phyloP scores from a whole-genome alignment of 192 early-diverging fungal species.

The Bifiguratus adelaidae region DNA sequence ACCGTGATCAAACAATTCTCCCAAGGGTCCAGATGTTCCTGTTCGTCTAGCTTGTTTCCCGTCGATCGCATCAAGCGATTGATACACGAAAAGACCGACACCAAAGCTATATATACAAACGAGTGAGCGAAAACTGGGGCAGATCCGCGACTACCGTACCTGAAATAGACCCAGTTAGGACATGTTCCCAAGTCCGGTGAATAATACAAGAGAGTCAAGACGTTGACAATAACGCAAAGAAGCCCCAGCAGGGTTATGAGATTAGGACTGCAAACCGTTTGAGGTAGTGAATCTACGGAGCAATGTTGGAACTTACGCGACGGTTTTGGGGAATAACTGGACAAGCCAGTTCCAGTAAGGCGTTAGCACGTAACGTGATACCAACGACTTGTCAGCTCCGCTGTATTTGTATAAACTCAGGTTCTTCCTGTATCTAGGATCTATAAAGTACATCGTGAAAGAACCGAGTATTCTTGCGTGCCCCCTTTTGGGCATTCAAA shows the following conservation, averaged over 20 bases:
- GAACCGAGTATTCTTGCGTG: no score
- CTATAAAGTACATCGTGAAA: slow-evolving; percentile 40
- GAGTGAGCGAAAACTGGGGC: no score
- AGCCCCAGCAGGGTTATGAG: slow-evolving; percentile 84
- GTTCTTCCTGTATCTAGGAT: slow-evolving; percentile 48
- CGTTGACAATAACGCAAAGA: slow-evolving; percentile 62
- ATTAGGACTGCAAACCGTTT: slow-evolving; percentile 51
- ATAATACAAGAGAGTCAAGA: slow-evolving; percentile 61
- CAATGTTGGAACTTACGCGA: slow-evolving; percentile 49
- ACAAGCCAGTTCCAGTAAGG: slow-evolving; percentile 85
- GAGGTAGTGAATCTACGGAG: not conserved
- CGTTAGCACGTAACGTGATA: slow-evolving; percentile 62
- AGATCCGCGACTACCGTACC: not conserved
- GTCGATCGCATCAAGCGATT: slow-evolving; percentile 88
- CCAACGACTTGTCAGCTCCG: slow-evolving; percentile 72
- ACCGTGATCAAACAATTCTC: slow-evolving; percentile 95
- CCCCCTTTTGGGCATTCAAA: no score
- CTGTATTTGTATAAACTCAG: slow-evolving; percentile 80
- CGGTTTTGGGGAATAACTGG: slow-evolving; percentile 72
- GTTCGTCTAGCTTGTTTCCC: slow-evolving; percentile 93
- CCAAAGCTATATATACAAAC: slow-evolving; percentile 34
- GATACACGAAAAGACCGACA: slow-evolving; percentile 78
- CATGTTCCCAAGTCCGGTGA: slow-evolving; percentile 61
- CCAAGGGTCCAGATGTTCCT: slow-evolving; percentile 75
- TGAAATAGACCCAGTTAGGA: slow-evolving; percentile 74